phyloP scores from a whole-genome alignment of 1,284 basidiomycete species.

The Lignosus rhinocerotis region DNA sequence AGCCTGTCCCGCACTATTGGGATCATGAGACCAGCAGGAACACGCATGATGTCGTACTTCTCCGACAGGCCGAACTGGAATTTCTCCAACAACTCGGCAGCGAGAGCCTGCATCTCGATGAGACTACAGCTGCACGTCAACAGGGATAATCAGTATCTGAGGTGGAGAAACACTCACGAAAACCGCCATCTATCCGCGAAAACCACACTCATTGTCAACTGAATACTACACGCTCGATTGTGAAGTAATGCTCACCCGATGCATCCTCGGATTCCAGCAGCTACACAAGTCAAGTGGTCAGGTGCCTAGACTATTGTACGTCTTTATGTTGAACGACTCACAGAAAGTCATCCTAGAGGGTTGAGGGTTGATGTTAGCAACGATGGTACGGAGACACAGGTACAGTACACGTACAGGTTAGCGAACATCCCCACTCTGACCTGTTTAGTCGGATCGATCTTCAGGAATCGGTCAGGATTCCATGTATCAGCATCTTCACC shows the following conservation, averaged over 20 bases:
- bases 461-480: constrained; percentile 10
- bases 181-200: constrained; percentile 44
- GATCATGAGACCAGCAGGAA: constrained; percentile 7
- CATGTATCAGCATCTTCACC: constrained; percentile 42
- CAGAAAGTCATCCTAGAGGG: constrained; percentile 11
- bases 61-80: constrained; percentile 45
- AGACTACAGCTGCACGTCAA: constrained; percentile 29
- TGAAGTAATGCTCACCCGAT: constrained; percentile 8
- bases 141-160: no score
- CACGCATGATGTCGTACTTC: constrained; percentile 6
- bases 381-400: not conserved
- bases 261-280: constrained; percentile 15
- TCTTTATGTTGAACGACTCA: not conserved
- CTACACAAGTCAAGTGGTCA: not conserved
- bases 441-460: constrained; percentile 22
- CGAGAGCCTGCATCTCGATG: constrained; percentile 51
- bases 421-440: constrained; percentile 49
- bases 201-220: not conserved
- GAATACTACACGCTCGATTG: not conserved
- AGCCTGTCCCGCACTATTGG: constrained; percentile 3
- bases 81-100: constrained; percentile 45
- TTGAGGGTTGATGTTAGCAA: not conserved
- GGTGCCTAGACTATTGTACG: not conserved
- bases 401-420: constrained; percentile 45
- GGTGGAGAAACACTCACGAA: constrained; percentile 32